Evolutionary conservation across 768 basidiomycete species (phyloP).

Genomic region (Lentinula lateritia): DNA sequence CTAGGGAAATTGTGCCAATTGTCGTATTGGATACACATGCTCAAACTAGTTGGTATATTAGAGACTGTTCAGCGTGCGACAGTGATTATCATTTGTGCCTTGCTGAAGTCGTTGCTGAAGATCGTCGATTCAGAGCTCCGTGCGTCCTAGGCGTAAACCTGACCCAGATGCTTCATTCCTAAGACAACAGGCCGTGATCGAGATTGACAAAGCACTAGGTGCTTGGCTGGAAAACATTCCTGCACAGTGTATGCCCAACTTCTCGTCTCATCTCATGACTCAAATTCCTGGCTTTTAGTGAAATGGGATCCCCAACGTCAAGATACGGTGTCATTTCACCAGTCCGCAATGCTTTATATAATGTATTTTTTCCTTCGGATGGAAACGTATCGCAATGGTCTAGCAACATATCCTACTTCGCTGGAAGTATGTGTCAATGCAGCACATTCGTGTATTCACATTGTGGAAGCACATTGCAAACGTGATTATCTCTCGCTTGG

Average conservation of each 20-base stretch:
- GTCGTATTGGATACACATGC: slow-evolving; percentile 32
- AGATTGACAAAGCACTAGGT: neutral
- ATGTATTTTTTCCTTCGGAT: slow-evolving; percentile 54
- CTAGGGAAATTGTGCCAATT: slow-evolving; percentile 29
- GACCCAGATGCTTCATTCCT: slow-evolving; percentile 5
- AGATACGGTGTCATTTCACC: slow-evolving; percentile 39
- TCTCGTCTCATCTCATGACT: neutral
- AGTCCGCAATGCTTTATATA: slow-evolving; percentile 50
- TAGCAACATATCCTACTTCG: slow-evolving; percentile 56
- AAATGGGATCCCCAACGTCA: slow-evolving; percentile 37
- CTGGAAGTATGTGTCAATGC: slow-evolving; percentile 86
- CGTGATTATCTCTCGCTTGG: neutral
- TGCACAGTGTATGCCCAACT: neutral
- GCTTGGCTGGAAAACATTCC: neutral
- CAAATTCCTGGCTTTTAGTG: slow-evolving; percentile 20
- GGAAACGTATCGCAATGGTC: slow-evolving; percentile 73
- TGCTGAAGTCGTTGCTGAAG: neutral
- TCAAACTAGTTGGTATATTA: slow-evolving; percentile 42
- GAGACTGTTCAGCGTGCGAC: slow-evolving; percentile 35
- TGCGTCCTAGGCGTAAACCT: slow-evolving; percentile 16
- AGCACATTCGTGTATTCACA: slow-evolving; percentile 54
- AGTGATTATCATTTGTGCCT: slow-evolving; percentile 13
- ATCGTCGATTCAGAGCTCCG: neutral
- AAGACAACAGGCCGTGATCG: neutral
- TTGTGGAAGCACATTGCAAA: neutral